Base-by-base conservation (phyloP, 495 filamentous ascomycete genomes). In the Stereocaulon alpinum region DNA sequence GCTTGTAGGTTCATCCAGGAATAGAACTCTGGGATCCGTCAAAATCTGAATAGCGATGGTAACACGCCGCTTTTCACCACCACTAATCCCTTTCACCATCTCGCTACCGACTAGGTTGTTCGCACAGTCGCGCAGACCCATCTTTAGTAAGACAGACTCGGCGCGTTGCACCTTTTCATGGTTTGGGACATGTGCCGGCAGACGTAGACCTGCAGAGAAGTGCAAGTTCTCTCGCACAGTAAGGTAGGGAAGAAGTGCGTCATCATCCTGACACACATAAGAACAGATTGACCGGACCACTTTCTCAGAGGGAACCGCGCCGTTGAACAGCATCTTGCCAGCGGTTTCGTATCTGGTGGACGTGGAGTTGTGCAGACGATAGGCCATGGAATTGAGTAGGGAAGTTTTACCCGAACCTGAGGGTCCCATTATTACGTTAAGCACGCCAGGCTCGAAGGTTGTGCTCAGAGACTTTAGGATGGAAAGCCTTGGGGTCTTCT, bases 401-500 rank as follows among this genome's bases (percentile, higher is more conserved):
- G 83, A 83, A 4, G 85, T 87, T 69, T 88, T 90, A 14, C 86
- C 86, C 40, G 81, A 83, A 1, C 86, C 86, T 15, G 84, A 87
- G 2, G 86, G 86, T 0, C 86, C 86, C 85, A 89, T 87, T 55
- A 90, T 87, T 3, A 89, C 77, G 63, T 90, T 89, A 12, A 90
- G 69, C 20, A 75, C 70, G 1, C 83, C 83, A 11, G 85, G 72
- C 52, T 80, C 73, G 61, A 89, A 88, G 1, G 76, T 73, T 0
- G 82, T 71, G 4, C 76, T 83, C 32, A 88, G 75, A 0, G 84
- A 80, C 54, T 82, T 74, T 44, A 90, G 66, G n/a, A 89, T 87
- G 0, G 74, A 73, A 40, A 83, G 71, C 2, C 67, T 78, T 4
- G 73, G 74, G 2, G 77, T 61, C 32, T 70, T 73, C 51, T 67